Evolutionary conservation across 805 yeast genomes (phyloP), one percentile per base, ranked within the genome.

Genomic region (Metschnikowia santaceciliae): DNA sequence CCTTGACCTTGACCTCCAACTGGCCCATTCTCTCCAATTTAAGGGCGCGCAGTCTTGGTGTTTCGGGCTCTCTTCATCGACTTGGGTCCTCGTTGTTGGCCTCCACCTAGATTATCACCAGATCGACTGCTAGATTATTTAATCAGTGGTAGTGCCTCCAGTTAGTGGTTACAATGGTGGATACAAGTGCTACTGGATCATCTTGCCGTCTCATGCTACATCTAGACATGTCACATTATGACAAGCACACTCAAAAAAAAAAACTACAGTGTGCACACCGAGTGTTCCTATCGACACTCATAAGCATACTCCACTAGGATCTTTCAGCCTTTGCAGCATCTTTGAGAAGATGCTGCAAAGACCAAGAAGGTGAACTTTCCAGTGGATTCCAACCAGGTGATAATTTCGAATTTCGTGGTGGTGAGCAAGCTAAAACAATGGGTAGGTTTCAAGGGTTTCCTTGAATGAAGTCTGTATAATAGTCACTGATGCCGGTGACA

Each of bases 11-110:
- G 20, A 70, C 81, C 70, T 91, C 97, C 66, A 91, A 75, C 66
- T 88, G 92, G 54, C 70, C 61, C 89, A 91, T 87, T 68, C 96
- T 81, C 67, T 88, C 88, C 84, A 87, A 83, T 70, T 91, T 90
- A 68, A 96, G 82, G 26, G 69, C 97, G 83, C 8, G 97, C 97
- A 59, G 98, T 97, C 66, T 90, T 96, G 26, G 92, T 92, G 79
- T 94, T 92, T 70, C 91, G 84, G 7, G 98, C 98, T 67, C 98
- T 84, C 75, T 92, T 92, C 61, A 87, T 68, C 42, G 89, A 81
- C 51, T 79, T 15, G 85, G 80, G 67, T 90, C 96, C 45, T 66
- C 70, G 19, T 49, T 33, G 32, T 80, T 76, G 42, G 74, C 54
- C 43, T 80, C 79, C 50, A 90, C 77, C 10, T 95, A 96, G 58